Conservation (phyloP, 257 asterid genomes). For the Salvia splendens region DNA sequence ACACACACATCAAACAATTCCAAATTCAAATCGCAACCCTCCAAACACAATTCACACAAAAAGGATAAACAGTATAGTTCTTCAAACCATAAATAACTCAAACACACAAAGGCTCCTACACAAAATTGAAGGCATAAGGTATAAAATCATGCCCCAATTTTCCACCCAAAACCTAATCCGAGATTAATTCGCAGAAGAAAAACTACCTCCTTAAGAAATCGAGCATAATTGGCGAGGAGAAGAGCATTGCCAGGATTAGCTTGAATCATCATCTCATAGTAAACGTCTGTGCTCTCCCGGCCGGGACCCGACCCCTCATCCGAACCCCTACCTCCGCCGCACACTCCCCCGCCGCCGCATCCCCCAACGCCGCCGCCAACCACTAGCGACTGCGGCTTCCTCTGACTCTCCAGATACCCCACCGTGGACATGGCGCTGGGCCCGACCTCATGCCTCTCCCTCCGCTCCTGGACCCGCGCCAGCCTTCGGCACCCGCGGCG, state of each 20-base stretch:
- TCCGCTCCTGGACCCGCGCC: conserved; percentile 37
- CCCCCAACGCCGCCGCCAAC: conserved; percentile 44
- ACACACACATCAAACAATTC: conserved; percentile 20
- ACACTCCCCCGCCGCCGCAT: conserved; percentile 50
- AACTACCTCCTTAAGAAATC: conserved; percentile 71
- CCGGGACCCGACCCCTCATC: conserved; percentile 50
- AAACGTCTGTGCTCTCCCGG: conserved; percentile 54
- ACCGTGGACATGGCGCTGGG: conserved; percentile 38
- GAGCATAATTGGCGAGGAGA: conserved; percentile 75
- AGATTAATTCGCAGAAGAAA: neutral
- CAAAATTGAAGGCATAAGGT: neutral
- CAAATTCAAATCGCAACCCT: neutral
- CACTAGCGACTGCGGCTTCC: conserved; percentile 42
- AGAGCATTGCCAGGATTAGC: conserved; percentile 73
- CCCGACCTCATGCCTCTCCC: conserved; percentile 34
- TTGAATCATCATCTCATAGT: conserved; percentile 69
- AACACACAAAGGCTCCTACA: too few species aligned
- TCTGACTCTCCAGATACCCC: conserved; percentile 42
- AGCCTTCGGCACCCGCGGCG: conserved; percentile 38
- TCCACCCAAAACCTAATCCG: too few species aligned
- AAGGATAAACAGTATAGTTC: neutral
- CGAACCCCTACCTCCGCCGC: conserved; percentile 55
- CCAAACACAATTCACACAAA: neutral
- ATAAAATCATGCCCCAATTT: too few species aligned
- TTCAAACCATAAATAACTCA: neutral